Base-by-base conservation (phyloP, 73 alveolate species). In the Paramecium caudatum region DNA sequence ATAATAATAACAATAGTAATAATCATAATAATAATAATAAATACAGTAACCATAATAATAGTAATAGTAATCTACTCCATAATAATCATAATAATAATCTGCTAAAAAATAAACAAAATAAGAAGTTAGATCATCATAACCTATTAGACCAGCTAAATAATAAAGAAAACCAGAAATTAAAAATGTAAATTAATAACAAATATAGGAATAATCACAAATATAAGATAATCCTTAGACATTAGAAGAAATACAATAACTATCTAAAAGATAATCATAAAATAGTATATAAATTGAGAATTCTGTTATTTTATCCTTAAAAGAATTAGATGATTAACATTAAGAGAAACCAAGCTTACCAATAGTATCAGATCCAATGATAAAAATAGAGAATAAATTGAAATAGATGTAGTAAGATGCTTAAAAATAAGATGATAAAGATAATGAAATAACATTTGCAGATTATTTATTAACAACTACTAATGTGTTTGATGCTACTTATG, bases 251-350 rank as follows among this genome's bases (percentile, higher is more conserved):
- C 23, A 5, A 27, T 37, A 55, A 6, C 9, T 23, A 23, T 19
- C 13, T 10, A 6, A 16, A 55, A 55, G 45, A 55, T 2, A 27
- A 23, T 55, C 80, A 55, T 55, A 55, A 10, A 37, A 55, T 55
- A 55, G 80, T 55, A 23, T 55, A 27, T 37, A 55, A 55, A 27
- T 55, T 27, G 80, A 55, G 30, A 55, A 10, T 7, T 55, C 80
- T 55, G 80, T 55, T 23, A 43, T 55, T 3, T 8, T 5, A 55
- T 55, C 80, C 8, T 55, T 55, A 55, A 55, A 7, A 55, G 80
- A 55, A 27, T 23, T 55, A 55, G 80, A 55, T n/a, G n/a, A n/a
- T 10, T 19, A 55, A 55, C 1, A 55, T 27, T 55, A 55, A 23
- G 10, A 46, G 8, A 46, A 2, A 13, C 61, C 9, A 19, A 1